Evolutionary conservation across 225 moss, liverwort and hornwort species (phyloP), one percentile per base, ranked within the genome.

Genomic region (Pseudisothecium myosuroides): DNA sequence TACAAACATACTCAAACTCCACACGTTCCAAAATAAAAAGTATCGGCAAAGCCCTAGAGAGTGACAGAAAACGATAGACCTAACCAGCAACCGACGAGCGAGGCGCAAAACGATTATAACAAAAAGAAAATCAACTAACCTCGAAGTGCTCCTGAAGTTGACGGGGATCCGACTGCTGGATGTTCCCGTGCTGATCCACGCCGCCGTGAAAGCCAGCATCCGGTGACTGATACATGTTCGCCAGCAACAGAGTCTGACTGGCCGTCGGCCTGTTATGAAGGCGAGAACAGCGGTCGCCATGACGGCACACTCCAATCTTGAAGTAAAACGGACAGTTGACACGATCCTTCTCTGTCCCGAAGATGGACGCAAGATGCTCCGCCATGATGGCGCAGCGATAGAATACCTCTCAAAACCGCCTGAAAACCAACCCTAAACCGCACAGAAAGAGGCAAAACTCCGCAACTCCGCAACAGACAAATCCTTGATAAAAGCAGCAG

Each of bases 261-360:
- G 98, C 98, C 14, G 98, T 97, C 76, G 98, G 98, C 93, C 98
- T 96, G 86, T 98, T 98, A 59, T 98, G 98, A 43, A 98, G 93
- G 17, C 98, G 95, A 23, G 98, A 98, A 81, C 98, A 98, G 58
- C 98, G 95, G 89, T 98, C 98, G 54, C 98, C 98, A 90, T 98
- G 98, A 63, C 98, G 95, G 76, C 98, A 98, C 7, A 96, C 98
- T 50, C 98, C 98, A 86, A 98, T 98, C 93, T 98, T 98, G 88
- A 98, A 98, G 89, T 98, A 98, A 85, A 98, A 98, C 49, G 98
- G 98, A 87, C 98, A 98, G 89, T 98, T 98, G 52, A 98, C 98
- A 75, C 98, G 94, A 87, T 98, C 98, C 90, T 98, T 98, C 91
- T 98, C 98, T 32, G 98, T 98, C 62, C 98, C 98, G 75, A 98